Evolutionary conservation across 768 basidiomycete species (phyloP), one percentile per base, ranked within the genome.

Genomic region (Lepiota brunneoincarnata): DNA sequence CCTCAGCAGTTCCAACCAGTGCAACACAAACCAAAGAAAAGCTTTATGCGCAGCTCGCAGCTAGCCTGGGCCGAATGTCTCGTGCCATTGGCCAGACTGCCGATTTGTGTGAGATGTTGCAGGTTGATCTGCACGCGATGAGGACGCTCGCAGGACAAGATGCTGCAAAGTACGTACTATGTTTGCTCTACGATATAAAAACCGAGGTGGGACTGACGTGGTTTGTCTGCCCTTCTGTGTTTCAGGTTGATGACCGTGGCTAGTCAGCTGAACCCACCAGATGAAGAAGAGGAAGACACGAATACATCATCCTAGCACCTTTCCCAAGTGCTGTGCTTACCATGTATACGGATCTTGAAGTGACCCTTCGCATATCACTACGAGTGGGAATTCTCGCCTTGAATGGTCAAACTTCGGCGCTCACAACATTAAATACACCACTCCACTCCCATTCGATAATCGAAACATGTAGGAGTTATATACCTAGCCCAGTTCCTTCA

Each of bases 21-120:
- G 87, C 87, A 3, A 86, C 85, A 0, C 87, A 87, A 58, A 81
- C 87, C 34, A 94, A 93, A 69, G 85, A 91, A 60, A 72, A 89
- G 51, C 83, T 93, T 20, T 93, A 93, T 63, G 76, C 79, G 36
- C 89, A 92, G 63, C 79, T 94, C 2, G 79, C 89, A 3, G 75
- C 79, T 44, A 86, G 82, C 43, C 67, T 94, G 2, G 80, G 80
- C 24, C 74, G 85, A 45, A 83, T 93, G 68, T 82, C 85, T 46
- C 70, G 81, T 17, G 83, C 86, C 0, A 77, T 93, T 45, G 75
- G 77, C 21, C 86, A 83, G 59, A 90, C 91, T 1, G 86, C 89
- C 35, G 84, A 85, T 60, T 75, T 92, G 20, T 87, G 89, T 68
- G 89, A 87, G 64, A 80, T 83, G 50, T 76, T 93, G 59, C 83